phyloP scores from a whole-genome alignment of 2,329 filamentous ascomycete genomes.

The Alternaria incomplexa region DNA sequence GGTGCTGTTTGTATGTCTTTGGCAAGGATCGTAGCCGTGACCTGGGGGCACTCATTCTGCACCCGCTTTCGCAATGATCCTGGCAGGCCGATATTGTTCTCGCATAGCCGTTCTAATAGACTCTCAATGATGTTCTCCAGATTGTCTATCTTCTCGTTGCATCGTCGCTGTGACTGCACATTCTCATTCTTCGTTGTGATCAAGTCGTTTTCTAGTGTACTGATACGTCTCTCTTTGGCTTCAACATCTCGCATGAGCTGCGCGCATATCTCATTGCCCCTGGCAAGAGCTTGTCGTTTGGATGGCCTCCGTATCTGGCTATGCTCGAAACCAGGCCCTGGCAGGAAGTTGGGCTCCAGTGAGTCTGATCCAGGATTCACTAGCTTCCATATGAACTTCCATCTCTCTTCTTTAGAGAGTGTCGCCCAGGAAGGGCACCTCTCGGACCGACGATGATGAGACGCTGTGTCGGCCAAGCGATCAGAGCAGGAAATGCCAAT shows the following conservation, averaged over 20 bases:
- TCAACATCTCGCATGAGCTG: background rate
- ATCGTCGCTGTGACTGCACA: background rate
- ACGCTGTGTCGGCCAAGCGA: accelerated
- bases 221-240: background rate
- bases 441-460: background rate
- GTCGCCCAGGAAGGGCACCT: background rate
- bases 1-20: too few relatives aligned
- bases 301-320: background rate
- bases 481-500: background rate
- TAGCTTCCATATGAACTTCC: background rate
- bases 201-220: background rate
- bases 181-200: background rate
- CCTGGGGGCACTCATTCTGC: background rate
- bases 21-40: background rate
- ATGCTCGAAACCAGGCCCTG: background rate
- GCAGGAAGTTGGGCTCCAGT: background rate
- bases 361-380: background rate
- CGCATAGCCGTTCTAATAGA: too few relatives aligned
- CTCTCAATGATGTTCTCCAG: background rate
- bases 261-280: background rate
- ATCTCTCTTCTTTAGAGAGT: background rate
- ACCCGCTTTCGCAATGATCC: background rate
- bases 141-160: background rate
- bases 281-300: background rate
- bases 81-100: background rate